Conservation (phyloP, 169 alveolate species). For the Perkinsus olseni region DNA sequence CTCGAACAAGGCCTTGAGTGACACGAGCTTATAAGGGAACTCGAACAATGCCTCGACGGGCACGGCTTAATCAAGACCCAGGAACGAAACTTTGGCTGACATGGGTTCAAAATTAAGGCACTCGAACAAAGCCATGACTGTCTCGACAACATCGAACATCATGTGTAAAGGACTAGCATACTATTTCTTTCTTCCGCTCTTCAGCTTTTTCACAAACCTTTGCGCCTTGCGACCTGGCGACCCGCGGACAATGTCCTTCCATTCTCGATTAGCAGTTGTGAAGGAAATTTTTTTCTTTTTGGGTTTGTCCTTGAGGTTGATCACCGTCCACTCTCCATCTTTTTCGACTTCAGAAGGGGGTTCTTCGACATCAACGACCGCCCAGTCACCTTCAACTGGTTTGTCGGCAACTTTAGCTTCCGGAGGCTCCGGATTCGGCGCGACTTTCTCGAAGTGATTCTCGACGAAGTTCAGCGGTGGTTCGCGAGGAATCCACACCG, state of each 20-base stretch:
- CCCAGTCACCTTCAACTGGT: not conserved
- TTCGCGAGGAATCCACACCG: not conserved
- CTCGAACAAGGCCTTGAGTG: no score
- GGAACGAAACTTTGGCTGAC: no score
- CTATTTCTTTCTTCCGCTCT: not conserved
- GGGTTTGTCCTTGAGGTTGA: no score
- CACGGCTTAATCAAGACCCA: no score
- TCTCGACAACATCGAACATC: not conserved
- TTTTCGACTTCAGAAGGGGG: no score
- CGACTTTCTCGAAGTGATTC: not conserved
- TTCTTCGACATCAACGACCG: not conserved
- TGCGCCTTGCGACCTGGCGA: not conserved
- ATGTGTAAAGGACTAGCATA: no score
- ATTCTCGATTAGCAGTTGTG: no score
- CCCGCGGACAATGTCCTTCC: no score
- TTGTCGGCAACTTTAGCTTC: not conserved
- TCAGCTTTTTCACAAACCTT: not conserved
- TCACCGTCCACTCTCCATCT: no score
- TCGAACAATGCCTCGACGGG: no score
- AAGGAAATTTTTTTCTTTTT: no score
- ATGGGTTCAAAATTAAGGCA: not conserved
- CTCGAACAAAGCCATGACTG: not conserved
- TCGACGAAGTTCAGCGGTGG: not conserved
- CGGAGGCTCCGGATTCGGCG: not conserved
- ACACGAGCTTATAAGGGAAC: not conserved